Evolutionary conservation across 2,329 filamentous ascomycete species (phyloP).

Genomic region (Atkinsonella hypoxylon): DNA sequence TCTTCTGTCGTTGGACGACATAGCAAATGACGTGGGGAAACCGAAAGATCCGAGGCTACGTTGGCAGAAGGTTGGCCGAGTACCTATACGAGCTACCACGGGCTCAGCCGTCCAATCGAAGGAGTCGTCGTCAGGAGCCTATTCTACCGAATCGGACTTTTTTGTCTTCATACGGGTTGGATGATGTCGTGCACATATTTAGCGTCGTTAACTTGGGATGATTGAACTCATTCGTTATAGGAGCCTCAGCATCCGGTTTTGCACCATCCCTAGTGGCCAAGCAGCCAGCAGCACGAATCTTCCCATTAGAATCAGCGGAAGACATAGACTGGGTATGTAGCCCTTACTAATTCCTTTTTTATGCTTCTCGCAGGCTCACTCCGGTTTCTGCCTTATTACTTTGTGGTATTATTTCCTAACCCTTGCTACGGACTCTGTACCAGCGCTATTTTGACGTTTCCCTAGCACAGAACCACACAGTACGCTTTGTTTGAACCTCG

Average conservation of each 20-base stretch:
- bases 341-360: too few species aligned
- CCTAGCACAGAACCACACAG: constrained; percentile 20
- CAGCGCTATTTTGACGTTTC: constrained; percentile 23
- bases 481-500: constrained; percentile 15
- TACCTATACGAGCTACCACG: neutral
- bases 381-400: too few species aligned
- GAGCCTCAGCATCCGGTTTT: constrained; percentile 2
- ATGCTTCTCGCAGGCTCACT: too few species aligned
- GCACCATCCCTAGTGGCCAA: constrained; percentile 5
- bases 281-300: constrained; percentile 12
- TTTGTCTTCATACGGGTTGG: constrained; percentile 12
- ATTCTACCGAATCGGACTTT: constrained; percentile 10
- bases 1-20: constrained; percentile 33
- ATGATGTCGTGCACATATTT: constrained; percentile 7
- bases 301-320: constrained; percentile 12
- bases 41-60: constrained; percentile 34
- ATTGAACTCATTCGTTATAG: constrained; percentile 1
- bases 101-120: neutral
- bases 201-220: neutral
- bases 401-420: neutral
- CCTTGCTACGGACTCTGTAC: neutral
- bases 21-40: constrained; percentile 25
- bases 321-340: constrained; percentile 28
- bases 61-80: constrained; percentile 30
- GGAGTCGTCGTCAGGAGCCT: neutral